phyloP scores from a whole-genome alignment of 1,139 yeast species.

The Trichomonascaceae sp. region DNA sequence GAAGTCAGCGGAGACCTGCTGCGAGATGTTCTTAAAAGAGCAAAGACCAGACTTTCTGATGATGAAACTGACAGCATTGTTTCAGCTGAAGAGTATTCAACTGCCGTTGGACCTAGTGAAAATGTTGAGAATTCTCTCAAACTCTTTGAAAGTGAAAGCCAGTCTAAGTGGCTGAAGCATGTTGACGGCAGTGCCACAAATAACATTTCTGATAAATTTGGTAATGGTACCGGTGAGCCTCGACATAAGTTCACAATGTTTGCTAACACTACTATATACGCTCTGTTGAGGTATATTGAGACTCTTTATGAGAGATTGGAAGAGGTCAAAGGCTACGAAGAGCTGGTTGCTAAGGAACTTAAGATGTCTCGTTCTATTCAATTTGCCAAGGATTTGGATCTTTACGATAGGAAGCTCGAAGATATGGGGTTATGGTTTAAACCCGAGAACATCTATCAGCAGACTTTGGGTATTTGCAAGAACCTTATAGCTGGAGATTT shows the following conservation, averaged over 20 bases:
- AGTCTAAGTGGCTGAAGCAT: conserved; percentile 20
- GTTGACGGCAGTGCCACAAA: conserved; percentile 15
- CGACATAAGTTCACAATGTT: conserved; percentile 60
- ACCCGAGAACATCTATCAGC: conserved; percentile 64
- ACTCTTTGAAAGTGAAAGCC: conserved; percentile 14
- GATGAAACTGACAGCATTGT: conserved; percentile 21
- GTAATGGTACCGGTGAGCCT: conserved; percentile 23
- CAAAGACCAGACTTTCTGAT: conserved; percentile 31
- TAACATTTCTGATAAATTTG: conserved; percentile 17
- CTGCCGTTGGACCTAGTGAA: conserved; percentile 6
- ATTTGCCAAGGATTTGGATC: conserved; percentile 83
- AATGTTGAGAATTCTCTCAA: conserved; percentile 5
- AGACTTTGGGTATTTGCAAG: conserved; percentile 65
- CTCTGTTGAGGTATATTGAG: conserved; percentile 80
- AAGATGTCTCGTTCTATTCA: conserved; percentile 54
- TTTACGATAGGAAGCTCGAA: conserved; percentile 73
- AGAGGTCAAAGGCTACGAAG: conserved; percentile 67
- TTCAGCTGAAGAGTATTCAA: conserved; percentile 3
- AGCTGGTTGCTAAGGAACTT: conserved; percentile 65
- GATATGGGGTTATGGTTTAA: conserved; percentile 77
- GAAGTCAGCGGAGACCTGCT: conserved; percentile 46
- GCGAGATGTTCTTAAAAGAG: conserved; percentile 65
- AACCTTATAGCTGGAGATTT: conserved; percentile 82
- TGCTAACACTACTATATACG: conserved; percentile 86
- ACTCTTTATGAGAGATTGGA: conserved; percentile 73